Conservation (phyloP, 1,139 yeast genomes). For the Chernovozyma sophiae-reginae region DNA sequence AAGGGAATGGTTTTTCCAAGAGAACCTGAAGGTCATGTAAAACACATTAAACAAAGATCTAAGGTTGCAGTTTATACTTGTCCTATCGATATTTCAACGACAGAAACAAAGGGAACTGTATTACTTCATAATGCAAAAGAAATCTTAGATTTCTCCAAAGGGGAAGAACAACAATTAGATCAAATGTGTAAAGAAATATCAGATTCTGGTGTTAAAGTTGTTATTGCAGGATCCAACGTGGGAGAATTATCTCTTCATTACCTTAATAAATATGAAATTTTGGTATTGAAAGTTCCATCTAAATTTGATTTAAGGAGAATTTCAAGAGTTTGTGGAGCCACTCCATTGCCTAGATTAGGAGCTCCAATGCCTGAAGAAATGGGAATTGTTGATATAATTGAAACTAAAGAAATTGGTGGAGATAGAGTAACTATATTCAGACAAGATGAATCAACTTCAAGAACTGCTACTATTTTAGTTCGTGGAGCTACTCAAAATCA, state of each 20-base stretch:
- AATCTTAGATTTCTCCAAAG: slow-evolving; percentile 93
- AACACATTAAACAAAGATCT: slow-evolving; percentile 55
- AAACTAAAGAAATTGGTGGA: slow-evolving; percentile 93
- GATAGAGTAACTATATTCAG: slow-evolving; percentile 94
- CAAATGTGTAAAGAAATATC: slow-evolving; percentile 77
- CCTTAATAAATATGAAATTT: slow-evolving; percentile 77
- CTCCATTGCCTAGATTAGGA: slow-evolving; percentile 91
- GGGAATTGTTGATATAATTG: slow-evolving; percentile 84
- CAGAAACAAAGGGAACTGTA: slow-evolving; percentile 97
- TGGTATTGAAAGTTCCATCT: slow-evolving; percentile 86
- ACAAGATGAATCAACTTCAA: slow-evolving; percentile 67
- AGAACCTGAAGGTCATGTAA: slow-evolving; percentile 89
- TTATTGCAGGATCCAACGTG: slow-evolving; percentile 87
- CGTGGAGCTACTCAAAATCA: slow-evolving; percentile 97
- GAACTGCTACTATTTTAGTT: slow-evolving; percentile 85
- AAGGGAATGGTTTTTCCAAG: slow-evolving; percentile 98
- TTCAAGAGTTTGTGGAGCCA: slow-evolving; percentile 96
- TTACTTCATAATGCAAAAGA: slow-evolving; percentile 92
- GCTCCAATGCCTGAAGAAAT: slow-evolving; percentile 95
- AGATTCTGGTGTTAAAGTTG: slow-evolving; percentile 82
- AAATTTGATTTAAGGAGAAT: slow-evolving; percentile 92
- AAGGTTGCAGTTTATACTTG: slow-evolving; percentile 92
- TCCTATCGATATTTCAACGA: slow-evolving; percentile 89
- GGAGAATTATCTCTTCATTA: slow-evolving; percentile 94
- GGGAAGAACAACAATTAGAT: slow-evolving; percentile 93